Conservation (phyloP, 495 filamentous ascomycete genomes). For the Sporormia fimetaria region DNA sequence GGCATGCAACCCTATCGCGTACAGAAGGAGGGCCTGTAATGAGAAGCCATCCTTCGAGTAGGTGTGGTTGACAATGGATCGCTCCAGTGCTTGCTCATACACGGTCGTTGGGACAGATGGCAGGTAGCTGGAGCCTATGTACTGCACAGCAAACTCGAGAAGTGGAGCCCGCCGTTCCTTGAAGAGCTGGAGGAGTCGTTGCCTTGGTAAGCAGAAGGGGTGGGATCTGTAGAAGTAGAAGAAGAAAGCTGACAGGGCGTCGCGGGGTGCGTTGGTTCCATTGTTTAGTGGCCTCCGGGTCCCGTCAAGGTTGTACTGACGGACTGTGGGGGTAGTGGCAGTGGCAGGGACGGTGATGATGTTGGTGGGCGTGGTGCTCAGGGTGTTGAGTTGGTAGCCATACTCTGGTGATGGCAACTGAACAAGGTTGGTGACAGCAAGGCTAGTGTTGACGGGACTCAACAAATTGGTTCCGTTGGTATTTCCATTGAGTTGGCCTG, state of each 20-base stretch:
- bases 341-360: conserved; percentile 1
- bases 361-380: conserved; percentile 5
- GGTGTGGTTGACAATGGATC: conserved; percentile 36
- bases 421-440: not conserved
- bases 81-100: conserved; percentile 47
- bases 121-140: conserved; percentile 55
- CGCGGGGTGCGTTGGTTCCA: conserved; percentile 2
- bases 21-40: conserved; percentile 66
- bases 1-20: conserved; percentile 68
- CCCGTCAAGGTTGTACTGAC: conserved; percentile 15
- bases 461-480: conserved; percentile 5
- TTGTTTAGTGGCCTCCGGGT: conserved; percentile 11
- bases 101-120: conserved; percentile 37
- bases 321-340: conserved; percentile 1
- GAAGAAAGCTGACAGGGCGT: conserved; percentile 14
- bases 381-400: conserved; percentile 3
- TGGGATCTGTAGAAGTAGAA: conserved; percentile 53
- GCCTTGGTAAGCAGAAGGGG: conserved; percentile 48
- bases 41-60: conserved; percentile 50
- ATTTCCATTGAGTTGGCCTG: conserved; percentile 10
- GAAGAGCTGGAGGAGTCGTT: conserved; percentile 31
- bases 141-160: conserved; percentile 54
- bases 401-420: conserved; percentile 17
- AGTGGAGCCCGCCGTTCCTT: conserved; percentile 31
- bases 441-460: conserved; percentile 4